A percentile compares a stretch with the other conserved stretches of the same genome.
phyloP scores from a whole-genome alignment of 1,284 basidiomycete species.

The Pseudozyma hubeiensis region DNA sequence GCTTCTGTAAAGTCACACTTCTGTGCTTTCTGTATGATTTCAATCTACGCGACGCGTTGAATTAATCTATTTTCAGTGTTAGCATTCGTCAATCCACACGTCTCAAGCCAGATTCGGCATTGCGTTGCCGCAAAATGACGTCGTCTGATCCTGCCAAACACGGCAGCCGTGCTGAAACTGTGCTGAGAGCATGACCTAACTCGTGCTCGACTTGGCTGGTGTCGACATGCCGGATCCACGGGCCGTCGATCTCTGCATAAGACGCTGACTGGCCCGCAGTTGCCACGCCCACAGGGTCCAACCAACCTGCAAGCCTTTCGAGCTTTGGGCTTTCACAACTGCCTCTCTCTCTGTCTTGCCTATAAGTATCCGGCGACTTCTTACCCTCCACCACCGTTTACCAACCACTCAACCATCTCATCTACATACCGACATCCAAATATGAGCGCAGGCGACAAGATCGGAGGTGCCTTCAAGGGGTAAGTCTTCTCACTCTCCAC shows the following conservation, averaged over 20 bases:
- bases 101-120: too few species aligned
- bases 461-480: conserved; percentile 58
- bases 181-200: too few species aligned
- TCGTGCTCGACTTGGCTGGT: too few species aligned
- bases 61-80: conserved; percentile 13
- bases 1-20: too few species aligned
- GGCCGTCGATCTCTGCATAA: neutral
- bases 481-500: too few species aligned
- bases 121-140: conserved; percentile 8
- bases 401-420: neutral
- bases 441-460: conserved; percentile 35
- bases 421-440: neutral
- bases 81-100: neutral
- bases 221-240: neutral
- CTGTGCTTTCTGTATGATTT: neutral
- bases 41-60: conserved; percentile 27
- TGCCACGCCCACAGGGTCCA: neutral
- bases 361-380: too few species aligned
- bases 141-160: conserved; percentile 4
- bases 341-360: too few species aligned
- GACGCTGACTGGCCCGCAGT: neutral
- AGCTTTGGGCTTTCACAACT: neutral
- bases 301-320: neutral
- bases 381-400: too few species aligned
- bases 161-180: too few species aligned